Conservation (phyloP, 108 stramenopile species). For the Fistulifera solaris region DNA sequence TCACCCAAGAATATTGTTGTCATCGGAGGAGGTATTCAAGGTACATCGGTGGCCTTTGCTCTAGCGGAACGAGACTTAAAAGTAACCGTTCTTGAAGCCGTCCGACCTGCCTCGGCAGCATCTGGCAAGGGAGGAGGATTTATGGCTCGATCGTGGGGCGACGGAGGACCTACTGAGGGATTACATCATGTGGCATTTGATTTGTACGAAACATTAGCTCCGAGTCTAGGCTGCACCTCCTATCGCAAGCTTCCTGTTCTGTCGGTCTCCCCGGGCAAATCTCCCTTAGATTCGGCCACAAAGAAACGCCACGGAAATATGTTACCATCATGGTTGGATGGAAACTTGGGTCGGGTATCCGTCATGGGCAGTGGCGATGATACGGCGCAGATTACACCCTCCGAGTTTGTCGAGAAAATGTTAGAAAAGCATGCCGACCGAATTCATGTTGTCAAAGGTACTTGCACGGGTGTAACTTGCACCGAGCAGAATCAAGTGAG, state of each 20-base stretch:
- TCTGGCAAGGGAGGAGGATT: slow-evolving; percentile 91
- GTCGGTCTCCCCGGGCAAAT: slow-evolving; percentile 47
- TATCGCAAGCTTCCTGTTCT: slow-evolving; percentile 83
- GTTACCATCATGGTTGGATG: slow-evolving; percentile 69
- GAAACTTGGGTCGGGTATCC: slow-evolving; percentile 36
- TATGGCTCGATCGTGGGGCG: slow-evolving; percentile 65
- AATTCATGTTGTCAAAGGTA: slow-evolving; percentile 55
- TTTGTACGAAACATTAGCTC: slow-evolving; percentile 68
- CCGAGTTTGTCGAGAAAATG: slow-evolving; percentile 76
- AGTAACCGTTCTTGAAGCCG: slow-evolving; percentile 70
- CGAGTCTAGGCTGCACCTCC: slow-evolving; percentile 37
- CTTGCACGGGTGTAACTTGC: slow-evolving; percentile 51
- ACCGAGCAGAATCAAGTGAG: slow-evolving; percentile 30
- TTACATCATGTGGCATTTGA: slow-evolving; percentile 63
- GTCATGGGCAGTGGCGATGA: slow-evolving; percentile 70
- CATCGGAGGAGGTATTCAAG: slow-evolving; percentile 82
- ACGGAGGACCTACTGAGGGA: slow-evolving; percentile 29
- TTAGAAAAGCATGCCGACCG: slow-evolving; percentile 23
- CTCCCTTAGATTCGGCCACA: slow-evolving; percentile 13
- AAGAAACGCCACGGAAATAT: slow-evolving; percentile 19
- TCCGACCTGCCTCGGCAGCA: slow-evolving; percentile 69
- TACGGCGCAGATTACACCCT: slow-evolving; percentile 80
- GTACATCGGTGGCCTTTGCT: slow-evolving; percentile 60
- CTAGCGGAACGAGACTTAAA: slow-evolving; percentile 16
- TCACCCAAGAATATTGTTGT: slow-evolving; percentile 45